Percentiles rank a stretch among this genome's conserved stretches.
phyloP scores from a whole-genome alignment of 2,329 filamentous ascomycete species.

The Colletotrichum gigasporum region DNA sequence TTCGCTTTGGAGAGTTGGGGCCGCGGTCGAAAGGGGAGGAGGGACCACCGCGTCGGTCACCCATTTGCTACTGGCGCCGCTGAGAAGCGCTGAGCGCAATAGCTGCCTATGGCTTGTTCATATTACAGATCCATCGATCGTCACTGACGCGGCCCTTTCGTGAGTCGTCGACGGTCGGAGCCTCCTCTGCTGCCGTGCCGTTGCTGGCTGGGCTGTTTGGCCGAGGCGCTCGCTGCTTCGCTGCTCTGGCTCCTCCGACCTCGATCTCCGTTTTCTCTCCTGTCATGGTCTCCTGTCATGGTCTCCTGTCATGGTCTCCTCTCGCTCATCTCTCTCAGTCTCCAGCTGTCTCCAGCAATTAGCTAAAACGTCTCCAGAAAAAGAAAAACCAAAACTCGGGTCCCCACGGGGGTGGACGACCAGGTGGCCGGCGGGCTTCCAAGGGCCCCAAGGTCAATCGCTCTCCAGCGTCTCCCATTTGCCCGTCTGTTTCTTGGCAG shows the following conservation, averaged over 20 bases:
- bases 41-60: too few relatives aligned
- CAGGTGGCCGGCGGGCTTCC: too few relatives aligned
- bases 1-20: background rate
- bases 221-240: background rate
- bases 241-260: background rate
- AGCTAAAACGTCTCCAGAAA: background rate
- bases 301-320: background rate
- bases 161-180: too few relatives aligned
- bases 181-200: background rate
- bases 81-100: constrained; percentile 11
- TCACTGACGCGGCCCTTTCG: constrained; percentile 10
- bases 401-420: constrained; percentile 16
- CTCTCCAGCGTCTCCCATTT: constrained; percentile 10
- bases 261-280: background rate
- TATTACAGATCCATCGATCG: constrained; percentile 14
- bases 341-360: background rate
- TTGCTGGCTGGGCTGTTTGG: background rate
- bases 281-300: background rate
- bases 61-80: too few relatives aligned
- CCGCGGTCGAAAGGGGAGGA: too few relatives aligned
- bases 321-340: too few relatives aligned
- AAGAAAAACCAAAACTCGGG: background rate
- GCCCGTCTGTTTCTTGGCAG: constrained; percentile 14
- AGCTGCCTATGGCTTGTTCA: constrained; percentile 5
- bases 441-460: background rate